Evolutionary conservation across 1,284 basidiomycete genomes (phyloP).

Genomic region (Cryptococcus sp.): DNA sequence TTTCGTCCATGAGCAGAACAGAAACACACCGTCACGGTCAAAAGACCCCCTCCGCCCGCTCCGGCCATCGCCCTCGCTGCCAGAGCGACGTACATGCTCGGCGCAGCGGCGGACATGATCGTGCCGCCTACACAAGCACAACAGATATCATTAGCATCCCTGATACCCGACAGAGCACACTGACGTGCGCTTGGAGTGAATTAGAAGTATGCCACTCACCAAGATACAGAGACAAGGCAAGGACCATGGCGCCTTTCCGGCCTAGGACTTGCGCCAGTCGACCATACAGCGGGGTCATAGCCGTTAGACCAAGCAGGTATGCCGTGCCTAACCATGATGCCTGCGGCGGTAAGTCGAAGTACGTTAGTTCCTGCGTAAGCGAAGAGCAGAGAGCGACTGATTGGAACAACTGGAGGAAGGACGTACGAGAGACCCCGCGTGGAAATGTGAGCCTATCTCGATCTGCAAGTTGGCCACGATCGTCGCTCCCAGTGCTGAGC

Average conservation of each 20-base stretch:
- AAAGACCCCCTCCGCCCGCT: conserved; percentile 33
- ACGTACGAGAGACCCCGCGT: conserved; percentile 31
- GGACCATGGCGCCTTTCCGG: conserved; percentile 27
- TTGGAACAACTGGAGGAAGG: too few relatives aligned
- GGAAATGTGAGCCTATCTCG: conserved; percentile 40
- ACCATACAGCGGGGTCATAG: conserved; percentile 39
- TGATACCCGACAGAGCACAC: too few relatives aligned
- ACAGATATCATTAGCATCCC: conserved; percentile 3
- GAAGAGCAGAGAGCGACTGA: too few relatives aligned
- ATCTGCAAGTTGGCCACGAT: conserved; percentile 41
- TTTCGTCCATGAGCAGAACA: background rate
- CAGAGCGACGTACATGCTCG: conserved; percentile 28
- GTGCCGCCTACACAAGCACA: conserved; percentile 21
- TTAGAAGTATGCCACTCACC: conserved; percentile 8
- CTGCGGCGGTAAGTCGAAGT: conserved; percentile 1
- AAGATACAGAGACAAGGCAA: conserved; percentile 23
- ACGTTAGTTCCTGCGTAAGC: background rate
- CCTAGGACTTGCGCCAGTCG: conserved; percentile 34
- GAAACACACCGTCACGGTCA: conserved; percentile 33
- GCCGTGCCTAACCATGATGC: conserved; percentile 39
- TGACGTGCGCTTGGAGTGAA: background rate
- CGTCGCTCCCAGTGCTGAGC: conserved; percentile 29
- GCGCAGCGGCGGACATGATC: conserved; percentile 28
- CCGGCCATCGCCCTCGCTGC: conserved; percentile 31
- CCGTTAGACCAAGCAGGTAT: conserved; percentile 36